phyloP scores from a whole-genome alignment of 2,329 filamentous ascomycete genomes.

The Hymenoscyphus salicellus region DNA sequence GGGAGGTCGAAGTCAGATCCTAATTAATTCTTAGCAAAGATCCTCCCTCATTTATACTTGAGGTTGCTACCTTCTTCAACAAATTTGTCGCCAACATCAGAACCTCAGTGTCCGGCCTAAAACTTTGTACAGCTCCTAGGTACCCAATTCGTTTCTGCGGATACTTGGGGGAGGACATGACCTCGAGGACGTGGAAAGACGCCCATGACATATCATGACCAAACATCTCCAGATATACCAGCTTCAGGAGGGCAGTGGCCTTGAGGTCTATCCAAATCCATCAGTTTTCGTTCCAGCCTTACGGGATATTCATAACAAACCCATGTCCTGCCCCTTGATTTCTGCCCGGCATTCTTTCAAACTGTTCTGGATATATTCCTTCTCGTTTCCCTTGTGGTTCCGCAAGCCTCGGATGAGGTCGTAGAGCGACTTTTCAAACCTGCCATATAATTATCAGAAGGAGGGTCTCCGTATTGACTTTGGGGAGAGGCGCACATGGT shows the following conservation, averaged over 20 bases:
- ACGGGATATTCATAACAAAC: conserved; percentile 45
- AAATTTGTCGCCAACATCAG: conserved; percentile 96
- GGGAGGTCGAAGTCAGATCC: conserved; percentile 71
- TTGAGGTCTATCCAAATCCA: conserved; percentile 68
- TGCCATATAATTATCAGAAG: conserved; percentile 38
- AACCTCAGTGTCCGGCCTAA: conserved; percentile 91
- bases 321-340: conserved; percentile 90
- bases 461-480: neutral
- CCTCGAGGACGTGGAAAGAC: conserved; percentile 95
- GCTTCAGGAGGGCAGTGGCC: conserved; percentile 89
- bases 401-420: conserved; percentile 96
- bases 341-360: conserved; percentile 94
- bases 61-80: conserved; percentile 72
- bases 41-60: neutral
- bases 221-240: conserved; percentile 98
- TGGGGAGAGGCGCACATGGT: conserved; percentile 13
- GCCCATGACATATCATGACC: conserved; percentile 99
- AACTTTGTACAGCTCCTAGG: conserved; percentile 91
- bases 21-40: conserved; percentile 33
- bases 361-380: conserved; percentile 89
- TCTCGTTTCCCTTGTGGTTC: conserved; percentile 92
- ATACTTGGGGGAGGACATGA: conserved; percentile 96
- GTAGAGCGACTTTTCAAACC: conserved; percentile 99
- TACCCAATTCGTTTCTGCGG: conserved; percentile 95
- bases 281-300: conserved; percentile 14